Base-by-base conservation (phyloP, 192 early-diverging fungal genomes). In the Backusella westeae region DNA sequence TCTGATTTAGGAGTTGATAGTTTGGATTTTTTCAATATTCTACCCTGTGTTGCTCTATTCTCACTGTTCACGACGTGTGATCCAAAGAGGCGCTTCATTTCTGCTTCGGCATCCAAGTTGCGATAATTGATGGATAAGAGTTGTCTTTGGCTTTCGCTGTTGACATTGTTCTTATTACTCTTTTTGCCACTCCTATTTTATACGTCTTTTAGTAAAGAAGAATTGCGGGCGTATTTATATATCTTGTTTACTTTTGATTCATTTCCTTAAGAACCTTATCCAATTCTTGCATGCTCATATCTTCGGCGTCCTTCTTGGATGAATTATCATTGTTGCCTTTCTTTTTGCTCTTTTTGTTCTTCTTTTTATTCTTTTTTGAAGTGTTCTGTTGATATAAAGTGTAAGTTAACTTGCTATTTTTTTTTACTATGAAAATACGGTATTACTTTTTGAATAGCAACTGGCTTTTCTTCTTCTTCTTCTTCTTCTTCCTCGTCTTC, bases 81-180 rank as follows among this genome's bases (percentile, higher is more conserved):
- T 17, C 96, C 96, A 89, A 98, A 98, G 85, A 96, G 86, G 26
- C 92, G 87, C 39, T 90, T 90, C 90, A 97, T 94, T 84, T 98
- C 97, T 17, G 91, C 91, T 72, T 94, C 94, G 23, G 93, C 88
- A 81, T 96, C 94, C 59, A 97, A 78, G 73, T 85, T 84, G 38
- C 90, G 89, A 29, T 88, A 76, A 56, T 97, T 93, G 39, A 89
- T 75, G 10, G 85, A 78, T 49, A 89, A n/a, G 23, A 88, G 72
- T 12, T 81, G 78, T 36, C 81, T 83, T 12, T 76, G 72, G 0
- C 44, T 52, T 35, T 49, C 38, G 14, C 44, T 23, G 1, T 44
- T 17, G 35, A 9, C 46, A 21, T 78, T 46, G n/a, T 34, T 29
- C 26, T 34, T 77, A 15, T 71, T 35, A 15, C 72, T 63, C 10